phyloP scores from a whole-genome alignment of 2,329 filamentous ascomycete species.

The Xylariales sp. region DNA sequence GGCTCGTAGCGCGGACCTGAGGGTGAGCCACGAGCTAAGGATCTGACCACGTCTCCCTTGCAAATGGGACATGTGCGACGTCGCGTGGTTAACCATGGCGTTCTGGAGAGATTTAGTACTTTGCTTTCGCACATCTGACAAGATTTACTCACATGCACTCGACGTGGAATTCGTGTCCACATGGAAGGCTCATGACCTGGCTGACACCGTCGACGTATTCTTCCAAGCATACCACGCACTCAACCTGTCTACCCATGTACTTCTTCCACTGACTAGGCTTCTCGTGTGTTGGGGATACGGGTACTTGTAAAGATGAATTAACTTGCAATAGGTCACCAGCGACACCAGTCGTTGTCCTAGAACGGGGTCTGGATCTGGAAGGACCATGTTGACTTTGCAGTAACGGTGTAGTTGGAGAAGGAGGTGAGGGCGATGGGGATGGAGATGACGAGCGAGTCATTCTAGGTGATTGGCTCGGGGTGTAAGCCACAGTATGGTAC shows the following conservation, averaged over 20 bases:
- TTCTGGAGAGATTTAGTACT: conserved; percentile 50
- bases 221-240: conserved; percentile 95
- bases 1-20: conserved; percentile 50
- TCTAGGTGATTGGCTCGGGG: conserved; percentile 49
- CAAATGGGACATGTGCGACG: conserved; percentile 98
- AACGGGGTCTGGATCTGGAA: conserved; percentile 54
- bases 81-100: conserved; percentile 92
- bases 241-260: conserved; percentile 65
- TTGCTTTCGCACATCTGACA: neutral
- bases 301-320: conserved; percentile 36
- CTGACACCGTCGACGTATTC: conserved; percentile 95
- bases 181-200: conserved; percentile 93
- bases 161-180: conserved; percentile 94
- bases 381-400: conserved; percentile 52
- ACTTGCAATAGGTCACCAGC: conserved; percentile 40
- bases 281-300: conserved; percentile 37
- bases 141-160: conserved; percentile 76
- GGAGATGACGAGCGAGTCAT: conserved; percentile 59
- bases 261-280: conserved; percentile 60
- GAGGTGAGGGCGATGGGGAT: conserved; percentile 56
- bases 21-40: conserved; percentile 50
- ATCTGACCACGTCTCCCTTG: conserved; percentile 89
- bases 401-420: conserved; percentile 75
- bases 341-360: conserved; percentile 59
- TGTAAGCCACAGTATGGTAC: conserved; percentile 76